A percentile compares a stretch with the other conserved stretches of the same genome.
These are phyloP conservation scores for Plasmodium cynomolgi DNA, from an alignment of 169 alveolate genomes.

Conservation along the genomic window DNA sequence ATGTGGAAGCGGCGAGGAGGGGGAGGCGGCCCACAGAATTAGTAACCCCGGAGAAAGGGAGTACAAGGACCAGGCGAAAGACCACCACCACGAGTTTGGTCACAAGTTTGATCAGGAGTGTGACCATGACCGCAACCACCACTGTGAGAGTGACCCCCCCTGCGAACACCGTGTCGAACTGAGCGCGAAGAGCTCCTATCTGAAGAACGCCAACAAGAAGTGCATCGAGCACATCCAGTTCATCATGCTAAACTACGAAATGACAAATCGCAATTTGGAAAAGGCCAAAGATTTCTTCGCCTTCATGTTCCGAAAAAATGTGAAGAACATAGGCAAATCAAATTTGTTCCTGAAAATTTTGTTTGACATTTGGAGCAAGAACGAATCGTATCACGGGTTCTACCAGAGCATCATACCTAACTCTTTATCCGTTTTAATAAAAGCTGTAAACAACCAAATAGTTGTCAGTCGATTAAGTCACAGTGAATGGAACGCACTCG, in stretches of 20 bases:
- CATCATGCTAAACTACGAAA: conserved; percentile 32
- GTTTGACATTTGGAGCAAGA: conserved; percentile 59
- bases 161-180: background rate
- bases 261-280: background rate
- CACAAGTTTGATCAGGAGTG: background rate
- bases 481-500: conserved; percentile 24
- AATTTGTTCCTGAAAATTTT: conserved; percentile 41
- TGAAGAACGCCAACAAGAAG: conserved; percentile 52
- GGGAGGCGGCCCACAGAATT: background rate
- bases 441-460: conserved; percentile 28
- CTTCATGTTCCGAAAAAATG: conserved; percentile 39
- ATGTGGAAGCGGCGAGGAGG: background rate
- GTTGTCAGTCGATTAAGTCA: conserved; percentile 15
- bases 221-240: conserved; percentile 56
- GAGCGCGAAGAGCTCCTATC: background rate
- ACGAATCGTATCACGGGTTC: conserved; percentile 39
- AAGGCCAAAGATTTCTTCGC: conserved; percentile 56
- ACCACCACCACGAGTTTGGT: background rate
- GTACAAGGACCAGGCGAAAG: background rate
- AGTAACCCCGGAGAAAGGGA: background rate
- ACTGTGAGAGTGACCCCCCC: background rate
- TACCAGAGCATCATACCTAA: conserved; percentile 55
- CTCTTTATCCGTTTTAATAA: conserved; percentile 36
- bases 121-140: background rate
- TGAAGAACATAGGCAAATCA: conserved; percentile 12